A percentile compares a stretch with the other conserved stretches of the same genome.
These are phyloP conservation scores for Cadophora sp. DNA, from an alignment of 2,329 filamentous ascomycete species.

Conservation along the genomic window DNA sequence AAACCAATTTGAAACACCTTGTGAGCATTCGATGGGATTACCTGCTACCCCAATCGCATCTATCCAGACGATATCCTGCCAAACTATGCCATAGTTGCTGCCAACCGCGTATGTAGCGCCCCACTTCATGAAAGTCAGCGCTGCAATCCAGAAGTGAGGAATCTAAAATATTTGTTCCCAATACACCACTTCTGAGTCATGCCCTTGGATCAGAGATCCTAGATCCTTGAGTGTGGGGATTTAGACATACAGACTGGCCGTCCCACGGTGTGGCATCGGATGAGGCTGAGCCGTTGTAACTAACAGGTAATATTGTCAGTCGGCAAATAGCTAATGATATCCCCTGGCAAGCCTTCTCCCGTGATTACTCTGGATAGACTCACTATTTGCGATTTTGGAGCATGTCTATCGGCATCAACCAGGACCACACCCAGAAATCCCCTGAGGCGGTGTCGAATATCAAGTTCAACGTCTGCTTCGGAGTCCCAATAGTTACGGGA, in stretches of 20 bases:
- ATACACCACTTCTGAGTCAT: too few relatives aligned
- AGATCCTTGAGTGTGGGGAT: too few relatives aligned
- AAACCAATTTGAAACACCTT: conserved; percentile 29
- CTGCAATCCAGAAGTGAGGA: too few relatives aligned
- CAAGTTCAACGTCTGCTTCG: conserved; percentile 35
- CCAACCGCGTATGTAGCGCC: conserved; percentile 10
- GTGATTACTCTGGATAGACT: not conserved
- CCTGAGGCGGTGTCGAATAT: conserved; percentile 37
- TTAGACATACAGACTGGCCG: conserved; percentile 24
- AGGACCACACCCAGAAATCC: conserved; percentile 41
- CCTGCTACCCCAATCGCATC: conserved; percentile 25
- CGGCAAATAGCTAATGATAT: not conserved
- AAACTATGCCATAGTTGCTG: conserved; percentile 28
- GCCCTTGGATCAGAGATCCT: too few relatives aligned
- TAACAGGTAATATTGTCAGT: not conserved
- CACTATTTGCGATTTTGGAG: conserved; percentile 24
- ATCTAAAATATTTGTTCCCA: too few relatives aligned
- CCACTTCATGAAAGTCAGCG: conserved; percentile 13
- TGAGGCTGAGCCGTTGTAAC: conserved; percentile 5
- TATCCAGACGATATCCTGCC: conserved; percentile 23
- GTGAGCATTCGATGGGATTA: conserved; percentile 32
- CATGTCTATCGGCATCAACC: conserved; percentile 30
- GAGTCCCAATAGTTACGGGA: conserved; percentile 35
- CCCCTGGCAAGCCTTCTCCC: not conserved
- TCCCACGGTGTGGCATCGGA: conserved; percentile 20